Evolutionary conservation across 176 grass and related monocot genomes (phyloP).

Genomic region (Triticum timopheevii): DNA sequence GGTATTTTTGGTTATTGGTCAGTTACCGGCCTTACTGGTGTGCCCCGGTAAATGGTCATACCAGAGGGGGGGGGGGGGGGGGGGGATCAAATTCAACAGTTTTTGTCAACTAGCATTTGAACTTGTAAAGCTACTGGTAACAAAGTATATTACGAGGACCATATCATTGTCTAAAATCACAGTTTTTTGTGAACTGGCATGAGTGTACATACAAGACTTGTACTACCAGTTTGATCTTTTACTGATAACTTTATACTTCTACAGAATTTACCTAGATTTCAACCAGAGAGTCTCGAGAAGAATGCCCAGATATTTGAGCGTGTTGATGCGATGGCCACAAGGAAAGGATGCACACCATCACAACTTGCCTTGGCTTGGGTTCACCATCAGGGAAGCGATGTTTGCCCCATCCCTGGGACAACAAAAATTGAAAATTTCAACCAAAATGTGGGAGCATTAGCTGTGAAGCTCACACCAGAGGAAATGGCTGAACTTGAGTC

Average conservation of each 20-base stretch:
- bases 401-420: conserved; percentile 54
- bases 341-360: conserved; percentile 57
- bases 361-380: conserved; percentile 67
- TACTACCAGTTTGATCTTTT: background rate
- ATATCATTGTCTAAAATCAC: too few species aligned
- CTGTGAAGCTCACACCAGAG: conserved; percentile 35
- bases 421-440: conserved; percentile 51
- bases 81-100: too few species aligned
- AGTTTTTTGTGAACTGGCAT: too few species aligned
- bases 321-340: conserved; percentile 22
- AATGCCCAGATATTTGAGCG: conserved; percentile 40
- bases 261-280: conserved; percentile 35
- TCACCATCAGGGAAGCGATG: conserved; percentile 50
- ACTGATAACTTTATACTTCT: background rate
- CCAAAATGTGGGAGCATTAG: conserved; percentile 34
- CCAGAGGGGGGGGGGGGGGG: too few species aligned
- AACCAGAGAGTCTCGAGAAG: conserved; percentile 37
- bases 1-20: too few species aligned
- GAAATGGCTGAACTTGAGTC: conserved; percentile 53
- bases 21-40: too few species aligned
- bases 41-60: too few species aligned
- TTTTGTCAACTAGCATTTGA: too few species aligned
- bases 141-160: too few species aligned
- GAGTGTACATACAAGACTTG: background rate
- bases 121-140: too few species aligned